These are phyloP conservation scores for Musa beccarii DNA, from an alignment of 176 grass and related monocot species.

Conservation along the genomic window DNA sequence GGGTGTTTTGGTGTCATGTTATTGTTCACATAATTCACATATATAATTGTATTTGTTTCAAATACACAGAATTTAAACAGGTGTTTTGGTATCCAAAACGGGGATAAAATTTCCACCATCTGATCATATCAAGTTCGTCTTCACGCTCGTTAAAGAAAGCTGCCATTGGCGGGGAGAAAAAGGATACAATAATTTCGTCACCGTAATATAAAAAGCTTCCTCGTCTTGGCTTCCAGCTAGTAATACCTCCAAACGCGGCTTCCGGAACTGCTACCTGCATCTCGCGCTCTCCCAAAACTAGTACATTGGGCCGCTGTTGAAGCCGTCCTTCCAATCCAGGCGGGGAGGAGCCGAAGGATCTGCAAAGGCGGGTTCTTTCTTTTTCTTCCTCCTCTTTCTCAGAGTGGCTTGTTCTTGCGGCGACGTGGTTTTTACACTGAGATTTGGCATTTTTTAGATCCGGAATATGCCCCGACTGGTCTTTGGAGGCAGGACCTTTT, in stretches of 20 bases:
- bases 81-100: no score
- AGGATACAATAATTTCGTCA: no score
- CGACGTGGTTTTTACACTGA: background rate
- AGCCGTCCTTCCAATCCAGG: conserved; percentile 9
- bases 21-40: no score
- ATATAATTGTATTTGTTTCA: no score
- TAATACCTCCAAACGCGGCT: background rate
- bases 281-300: background rate
- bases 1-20: no score
- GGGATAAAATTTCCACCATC: no score
- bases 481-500: background rate
- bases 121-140: no score
- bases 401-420: background rate
- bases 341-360: background rate
- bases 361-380: background rate
- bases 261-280: background rate
- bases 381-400: background rate
- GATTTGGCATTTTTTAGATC: background rate
- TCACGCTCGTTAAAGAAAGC: no score
- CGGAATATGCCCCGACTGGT: background rate
- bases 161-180: no score
- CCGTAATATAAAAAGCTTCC: background rate
- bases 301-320: background rate
- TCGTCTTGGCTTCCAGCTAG: conserved; percentile 7
- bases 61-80: no score